A percentile compares a stretch with the other conserved stretches of the same genome.
These are phyloP conservation scores for Sphaerobolus stellatus DNA, from an alignment of 1,284 basidiomycete species.

Conservation along the genomic window DNA sequence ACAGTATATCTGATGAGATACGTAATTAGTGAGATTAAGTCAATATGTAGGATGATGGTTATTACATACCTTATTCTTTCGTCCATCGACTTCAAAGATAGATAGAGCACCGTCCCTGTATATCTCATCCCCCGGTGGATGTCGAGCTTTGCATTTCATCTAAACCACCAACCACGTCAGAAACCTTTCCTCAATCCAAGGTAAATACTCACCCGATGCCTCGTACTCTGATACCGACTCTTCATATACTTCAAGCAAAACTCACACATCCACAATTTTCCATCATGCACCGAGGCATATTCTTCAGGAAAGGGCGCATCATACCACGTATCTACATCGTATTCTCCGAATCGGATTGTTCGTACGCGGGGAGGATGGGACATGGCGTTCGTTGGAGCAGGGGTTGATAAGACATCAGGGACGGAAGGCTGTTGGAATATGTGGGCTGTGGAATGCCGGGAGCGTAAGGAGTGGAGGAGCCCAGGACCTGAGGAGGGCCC, in stretches of 20 bases:
- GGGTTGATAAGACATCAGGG: conserved; percentile 16
- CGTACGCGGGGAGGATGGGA: conserved; percentile 64
- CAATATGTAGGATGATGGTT: background rate
- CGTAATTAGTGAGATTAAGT: conserved; percentile 5
- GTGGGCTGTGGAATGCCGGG: conserved; percentile 13
- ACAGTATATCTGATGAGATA: conserved; percentile 80
- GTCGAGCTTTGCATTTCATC: conserved; percentile 93
- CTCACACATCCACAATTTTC: conserved; percentile 94
- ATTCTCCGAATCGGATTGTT: conserved; percentile 90
- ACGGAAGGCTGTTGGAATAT: conserved; percentile 1
- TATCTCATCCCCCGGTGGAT: conserved; percentile 98
- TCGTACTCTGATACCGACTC: conserved; percentile 81
- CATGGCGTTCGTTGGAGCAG: conserved; percentile 32
- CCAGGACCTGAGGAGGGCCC: conserved; percentile 9
- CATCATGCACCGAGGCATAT: conserved; percentile 91
- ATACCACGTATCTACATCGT: conserved; percentile 98
- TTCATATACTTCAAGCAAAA: conserved; percentile 99
- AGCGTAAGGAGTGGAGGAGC: conserved; percentile 23
- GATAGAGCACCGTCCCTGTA: conserved; percentile 89
- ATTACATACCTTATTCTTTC: conserved; percentile 84
- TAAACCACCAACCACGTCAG: conserved; percentile 32
- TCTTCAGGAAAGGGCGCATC: conserved; percentile 99
- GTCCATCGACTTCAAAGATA: conserved; percentile 97
- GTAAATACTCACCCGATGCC: conserved; percentile 74
- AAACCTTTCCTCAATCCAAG: background rate